Base-by-base conservation (phyloP, 345 rosid species). In the Gynandropsis gynandra region DNA sequence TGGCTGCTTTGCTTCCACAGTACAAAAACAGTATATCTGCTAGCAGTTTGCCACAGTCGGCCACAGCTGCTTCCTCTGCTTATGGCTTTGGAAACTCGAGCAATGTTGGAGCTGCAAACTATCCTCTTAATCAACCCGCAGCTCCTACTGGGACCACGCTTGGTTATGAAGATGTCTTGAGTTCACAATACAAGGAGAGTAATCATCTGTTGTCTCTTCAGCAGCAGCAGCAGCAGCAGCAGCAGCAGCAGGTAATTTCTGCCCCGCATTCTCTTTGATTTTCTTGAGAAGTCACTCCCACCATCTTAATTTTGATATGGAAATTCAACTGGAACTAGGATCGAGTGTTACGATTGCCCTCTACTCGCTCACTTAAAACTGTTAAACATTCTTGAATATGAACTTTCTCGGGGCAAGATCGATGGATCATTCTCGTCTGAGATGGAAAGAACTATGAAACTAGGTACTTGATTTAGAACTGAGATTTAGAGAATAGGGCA, bases 151-250 rank as follows among this genome's bases (percentile, higher is more conserved):
- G 89, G 46, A 65, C 82, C 2, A 75, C 82, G 15, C 53, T 87
- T 5, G 79, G 87, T 36, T 87, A 85, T 35, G 95, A 82, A 15
- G 97, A 85, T 62, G 78, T 69, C 33, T 63, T 85, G 42, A 77
- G 80, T 60, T 85, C 97, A 45, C 98, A 92, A 31, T 87, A 79
- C 76, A 87, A 87, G 80, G 96, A 87, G 49, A 74, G 53, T 69
- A 76, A 55, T 62, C 87, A 80, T 61, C 64, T 83, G 47, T 62
- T 84, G 58, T 83, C 95, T 13, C 83, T 81, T 58, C 97, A 88
- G 61, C 96, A 84, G 81, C 69, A 49, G 10, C 61, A 40, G 9
- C 62, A 86, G 17, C 55, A 45, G 1, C 59, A 54, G 0, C 62
- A 20, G 9, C 56, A 44, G 1, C 48, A 44, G 4, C 62, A 64